These are phyloP conservation scores for Licmophora abbreviata DNA, from an alignment of 108 stramenopile species.

Conservation along the genomic window DNA sequence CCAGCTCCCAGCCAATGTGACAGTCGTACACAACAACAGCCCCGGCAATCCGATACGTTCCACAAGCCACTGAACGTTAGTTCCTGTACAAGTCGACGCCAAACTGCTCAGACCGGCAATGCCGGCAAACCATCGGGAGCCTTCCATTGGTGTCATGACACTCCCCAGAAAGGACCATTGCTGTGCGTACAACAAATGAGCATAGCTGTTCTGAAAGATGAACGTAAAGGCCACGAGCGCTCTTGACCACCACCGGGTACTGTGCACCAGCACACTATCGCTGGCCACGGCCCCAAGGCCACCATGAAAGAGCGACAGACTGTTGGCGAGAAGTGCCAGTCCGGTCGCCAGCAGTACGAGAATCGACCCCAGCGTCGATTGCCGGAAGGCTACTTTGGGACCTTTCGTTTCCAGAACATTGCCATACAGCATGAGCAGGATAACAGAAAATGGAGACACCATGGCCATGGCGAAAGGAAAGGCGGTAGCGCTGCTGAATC, in stretches of 20 bases:
- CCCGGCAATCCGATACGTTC: constrained; percentile 42
- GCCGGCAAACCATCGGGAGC: constrained; percentile 55
- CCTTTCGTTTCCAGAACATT: constrained; percentile 42
- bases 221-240: constrained; percentile 36
- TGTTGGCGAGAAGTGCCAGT: constrained; percentile 20
- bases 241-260: constrained; percentile 4
- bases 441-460: constrained; percentile 59
- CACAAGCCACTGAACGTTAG: constrained; percentile 31
- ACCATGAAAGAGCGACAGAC: constrained; percentile 5
- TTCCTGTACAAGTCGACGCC: constrained; percentile 55
- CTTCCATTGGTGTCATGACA: constrained; percentile 67
- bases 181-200: constrained; percentile 68
- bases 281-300: background rate
- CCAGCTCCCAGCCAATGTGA: constrained; percentile 28
- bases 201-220: constrained; percentile 84
- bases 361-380: constrained; percentile 40
- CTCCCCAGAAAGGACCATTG: constrained; percentile 79
- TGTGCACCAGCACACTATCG: background rate
- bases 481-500: constrained; percentile 59
- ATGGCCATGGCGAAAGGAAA: constrained; percentile 75
- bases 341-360: constrained; percentile 10
- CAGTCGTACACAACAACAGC: constrained; percentile 38
- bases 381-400: constrained; percentile 51
- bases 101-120: constrained; percentile 68
- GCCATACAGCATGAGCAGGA: constrained; percentile 57